These are phyloP conservation scores for Apiotrichum gracile DNA, from an alignment of 1,284 basidiomycete species.

Conservation along the genomic window DNA sequence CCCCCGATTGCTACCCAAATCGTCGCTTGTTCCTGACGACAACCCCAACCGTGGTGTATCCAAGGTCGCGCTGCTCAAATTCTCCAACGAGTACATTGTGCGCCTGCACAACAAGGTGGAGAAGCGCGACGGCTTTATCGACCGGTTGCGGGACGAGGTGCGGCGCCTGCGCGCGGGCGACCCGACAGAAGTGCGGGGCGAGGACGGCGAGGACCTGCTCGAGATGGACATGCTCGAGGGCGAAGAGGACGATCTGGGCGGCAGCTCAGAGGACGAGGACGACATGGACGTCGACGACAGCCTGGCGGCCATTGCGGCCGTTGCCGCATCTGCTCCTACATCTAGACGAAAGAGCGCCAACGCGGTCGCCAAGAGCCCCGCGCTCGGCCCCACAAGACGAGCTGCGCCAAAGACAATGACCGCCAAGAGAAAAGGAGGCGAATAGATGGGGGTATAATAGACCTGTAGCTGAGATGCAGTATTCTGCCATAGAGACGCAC, in stretches of 20 bases:
- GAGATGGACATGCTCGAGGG: conserved; percentile 38
- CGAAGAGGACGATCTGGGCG: conserved; percentile 28
- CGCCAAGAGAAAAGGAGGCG: not conserved
- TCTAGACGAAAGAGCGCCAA: not conserved
- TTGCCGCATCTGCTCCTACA: not conserved
- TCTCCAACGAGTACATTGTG: conserved; percentile 80
- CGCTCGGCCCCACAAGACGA: conserved; percentile 1
- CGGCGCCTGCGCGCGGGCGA: conserved; percentile 52
- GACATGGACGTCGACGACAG: conserved; percentile 34
- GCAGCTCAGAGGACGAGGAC: conserved; percentile 29
- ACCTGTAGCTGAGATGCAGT: no score
- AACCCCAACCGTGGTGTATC: conserved; percentile 92
- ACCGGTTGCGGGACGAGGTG: conserved; percentile 63
- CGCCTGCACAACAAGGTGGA: conserved; percentile 71
- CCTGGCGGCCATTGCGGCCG: not conserved
- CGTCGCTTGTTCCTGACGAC: conserved; percentile 61
- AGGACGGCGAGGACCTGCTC: conserved; percentile 35
- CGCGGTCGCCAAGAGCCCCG: conserved; percentile 1
- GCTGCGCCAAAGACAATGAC: not conserved
- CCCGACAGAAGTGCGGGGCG: conserved; percentile 23
- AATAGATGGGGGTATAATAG: not conserved
- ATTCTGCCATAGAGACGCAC: no score
- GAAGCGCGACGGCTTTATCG: conserved; percentile 75
- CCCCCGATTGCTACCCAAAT: conserved; percentile 73
- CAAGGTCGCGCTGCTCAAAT: conserved; percentile 85